Conservation (phyloP, 2,329 filamentous ascomycete genomes). For the Tolypocladium endophyticum region DNA sequence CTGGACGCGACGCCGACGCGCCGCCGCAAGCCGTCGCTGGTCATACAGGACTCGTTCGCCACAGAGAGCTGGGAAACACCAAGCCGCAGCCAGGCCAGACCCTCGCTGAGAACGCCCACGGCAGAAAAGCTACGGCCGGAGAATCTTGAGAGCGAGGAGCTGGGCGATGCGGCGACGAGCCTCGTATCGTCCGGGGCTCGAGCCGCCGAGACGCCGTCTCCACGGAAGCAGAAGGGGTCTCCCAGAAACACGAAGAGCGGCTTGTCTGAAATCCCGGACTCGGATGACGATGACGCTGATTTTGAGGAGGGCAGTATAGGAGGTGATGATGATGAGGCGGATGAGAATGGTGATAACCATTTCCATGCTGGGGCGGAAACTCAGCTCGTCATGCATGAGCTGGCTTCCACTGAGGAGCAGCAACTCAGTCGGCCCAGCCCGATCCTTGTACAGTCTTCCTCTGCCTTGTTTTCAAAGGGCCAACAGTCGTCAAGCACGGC, state of each 20-base stretch:
- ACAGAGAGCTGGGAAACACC: slow-evolving; percentile 21
- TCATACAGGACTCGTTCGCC: slow-evolving; percentile 35
- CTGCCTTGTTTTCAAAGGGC: neutral
- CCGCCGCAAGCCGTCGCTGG: slow-evolving; percentile 15
- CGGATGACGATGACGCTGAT: slow-evolving; percentile 30
- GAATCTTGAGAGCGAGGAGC: neutral
- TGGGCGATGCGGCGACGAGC: neutral
- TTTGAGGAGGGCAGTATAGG: slow-evolving; percentile 5
- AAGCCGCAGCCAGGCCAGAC: slow-evolving; percentile 11
- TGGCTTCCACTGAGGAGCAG: slow-evolving; percentile 16
- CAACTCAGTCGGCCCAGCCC: slow-evolving; percentile 5
- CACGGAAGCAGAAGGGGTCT: neutral
- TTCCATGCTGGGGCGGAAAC: slow-evolving; percentile 21
- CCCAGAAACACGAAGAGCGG: neutral
- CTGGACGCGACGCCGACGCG: slow-evolving; percentile 9
- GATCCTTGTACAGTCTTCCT: neutral
- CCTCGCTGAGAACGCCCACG: neutral
- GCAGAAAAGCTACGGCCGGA: slow-evolving; percentile 5
- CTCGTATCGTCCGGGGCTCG: slow-evolving; percentile 2
- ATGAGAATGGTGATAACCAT: slow-evolving; percentile 8
- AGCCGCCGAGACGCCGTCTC: slow-evolving; percentile 7
- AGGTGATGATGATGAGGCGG: slow-evolving; percentile 12
- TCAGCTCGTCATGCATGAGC: slow-evolving; percentile 21
- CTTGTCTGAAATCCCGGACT: slow-evolving; percentile 35
- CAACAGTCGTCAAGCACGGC: neutral